Conservation (phyloP, 306 rosid species). For the Corylus heterophylla region DNA sequence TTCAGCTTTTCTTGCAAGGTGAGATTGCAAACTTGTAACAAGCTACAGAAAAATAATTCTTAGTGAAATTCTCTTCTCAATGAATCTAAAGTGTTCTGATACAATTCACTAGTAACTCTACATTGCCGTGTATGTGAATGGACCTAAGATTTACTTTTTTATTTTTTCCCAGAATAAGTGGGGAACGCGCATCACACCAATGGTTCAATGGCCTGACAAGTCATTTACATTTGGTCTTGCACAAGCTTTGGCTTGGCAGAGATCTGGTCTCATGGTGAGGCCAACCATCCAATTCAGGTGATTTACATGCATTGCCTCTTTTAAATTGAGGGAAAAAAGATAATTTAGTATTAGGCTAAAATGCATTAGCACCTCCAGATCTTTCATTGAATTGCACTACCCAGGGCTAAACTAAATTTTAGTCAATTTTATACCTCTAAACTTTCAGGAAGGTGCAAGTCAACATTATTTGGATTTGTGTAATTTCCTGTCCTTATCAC, state of each 20-base stretch:
- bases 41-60: neutral
- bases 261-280: slow-evolving; percentile 91
- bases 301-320: slow-evolving; percentile 11
- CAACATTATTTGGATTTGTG: neutral
- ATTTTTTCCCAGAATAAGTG: slow-evolving; percentile 66
- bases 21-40: slow-evolving; percentile 25
- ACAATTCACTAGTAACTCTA: slow-evolving; percentile 9
- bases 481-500: too few species aligned
- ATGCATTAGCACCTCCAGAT: neutral
- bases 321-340: neutral
- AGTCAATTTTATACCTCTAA: neutral
- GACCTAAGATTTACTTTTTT: slow-evolving; percentile 25
- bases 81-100: neutral
- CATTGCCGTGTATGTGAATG: slow-evolving; percentile 14
- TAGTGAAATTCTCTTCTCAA: slow-evolving; percentile 3
- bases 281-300: slow-evolving; percentile 94
- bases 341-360: neutral
- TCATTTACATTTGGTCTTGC: slow-evolving; percentile 82
- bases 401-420: neutral
- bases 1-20: slow-evolving; percentile 98
- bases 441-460: neutral
- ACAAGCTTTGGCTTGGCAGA: slow-evolving; percentile 96
- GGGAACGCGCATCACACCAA: slow-evolving; percentile 91
- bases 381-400: neutral
- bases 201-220: slow-evolving; percentile 94